phyloP scores from a whole-genome alignment of 2,329 filamentous ascomycete species.

The Xylaria multiplex region DNA sequence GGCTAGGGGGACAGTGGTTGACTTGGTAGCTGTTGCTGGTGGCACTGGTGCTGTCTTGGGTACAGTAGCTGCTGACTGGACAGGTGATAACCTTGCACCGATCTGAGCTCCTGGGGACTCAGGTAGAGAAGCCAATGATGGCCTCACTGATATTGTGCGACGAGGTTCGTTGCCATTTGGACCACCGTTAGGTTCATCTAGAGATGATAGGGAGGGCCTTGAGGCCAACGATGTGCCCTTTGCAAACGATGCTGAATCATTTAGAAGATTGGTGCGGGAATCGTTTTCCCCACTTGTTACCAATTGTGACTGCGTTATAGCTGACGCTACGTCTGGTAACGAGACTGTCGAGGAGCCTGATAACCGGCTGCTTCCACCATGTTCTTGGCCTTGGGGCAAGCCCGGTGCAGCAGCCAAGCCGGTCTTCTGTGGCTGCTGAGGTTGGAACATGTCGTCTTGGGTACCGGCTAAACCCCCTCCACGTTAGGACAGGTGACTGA shows the following conservation, averaged over 20 bases:
- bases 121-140: conserved; percentile 40
- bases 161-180: conserved; percentile 18
- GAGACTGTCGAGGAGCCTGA: conserved; percentile 11
- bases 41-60: conserved; percentile 34
- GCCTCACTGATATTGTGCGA: conserved; percentile 40
- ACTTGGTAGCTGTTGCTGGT: conserved; percentile 24
- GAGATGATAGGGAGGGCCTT: conserved; percentile 37
- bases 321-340: conserved; percentile 21
- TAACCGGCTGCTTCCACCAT: background rate
- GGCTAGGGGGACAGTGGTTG: conserved; percentile 24
- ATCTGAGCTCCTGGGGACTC: conserved; percentile 34
- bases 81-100: conserved; percentile 37
- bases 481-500: conserved; percentile 18
- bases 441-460: conserved; percentile 9
- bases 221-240: conserved; percentile 40
- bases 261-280: conserved; percentile 40
- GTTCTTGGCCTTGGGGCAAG: background rate
- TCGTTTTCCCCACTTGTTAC: conserved; percentile 31
- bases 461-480: conserved; percentile 27
- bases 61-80: conserved; percentile 38
- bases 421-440: conserved; percentile 24
- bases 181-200: conserved; percentile 23
- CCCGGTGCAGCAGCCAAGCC: conserved; percentile 11
- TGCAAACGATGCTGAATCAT: conserved; percentile 39
- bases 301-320: conserved; percentile 36